Base-by-base conservation (phyloP, 2,329 filamentous ascomycete species). In the Aspergillus tubingensis region DNA sequence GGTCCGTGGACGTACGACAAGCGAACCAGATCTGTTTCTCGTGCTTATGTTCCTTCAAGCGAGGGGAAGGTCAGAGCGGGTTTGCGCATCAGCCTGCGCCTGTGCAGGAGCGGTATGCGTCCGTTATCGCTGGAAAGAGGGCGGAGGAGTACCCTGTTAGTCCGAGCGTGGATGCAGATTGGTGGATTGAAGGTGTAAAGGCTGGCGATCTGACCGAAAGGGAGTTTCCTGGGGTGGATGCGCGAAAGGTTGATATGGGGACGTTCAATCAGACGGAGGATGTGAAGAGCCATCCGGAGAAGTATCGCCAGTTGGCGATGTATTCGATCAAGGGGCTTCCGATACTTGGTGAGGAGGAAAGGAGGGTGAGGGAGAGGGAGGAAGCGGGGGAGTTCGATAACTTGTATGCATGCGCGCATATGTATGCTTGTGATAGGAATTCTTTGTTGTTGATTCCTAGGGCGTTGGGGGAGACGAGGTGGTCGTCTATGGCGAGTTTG, bases 371-470 rank as follows among this genome's bases (percentile, higher is more conserved):
- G 50, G 38, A 38, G 2, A 70, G 61, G 36, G 74, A 75, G 15
- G 58, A 67, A 54, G 72, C 54, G 13, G 78, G 68, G 60, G 74
- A 69, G 62, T 76, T 70, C 53, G 78, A 82, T 32, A 86, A 86
- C 63, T 70, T 86, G 17, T 84, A 86, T 63, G 80, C 83, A 1
- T 84, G 82, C 64, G 83, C 83, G 3, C 85, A 87, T 69, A 74
- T 86, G 47, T 86, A 85, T 66, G 81, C 83, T 0, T 83, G 81
- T 36, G 85, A 86, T 65, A 79, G 81, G 23, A 86, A 86, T 59
- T 82, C 81, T 17, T 71, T 86, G 11, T 81, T 82, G 69, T 71
- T 85, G 48, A 78, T 85, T 2, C 76, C 81, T 2, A 82, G 82
- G 21, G 79, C 83, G 15, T 68, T 82, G n/a, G 78, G 78, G 0